Evolutionary conservation across 192 early-diverging fungal species (phyloP).

Genomic region (Entrophospora sp.): DNA sequence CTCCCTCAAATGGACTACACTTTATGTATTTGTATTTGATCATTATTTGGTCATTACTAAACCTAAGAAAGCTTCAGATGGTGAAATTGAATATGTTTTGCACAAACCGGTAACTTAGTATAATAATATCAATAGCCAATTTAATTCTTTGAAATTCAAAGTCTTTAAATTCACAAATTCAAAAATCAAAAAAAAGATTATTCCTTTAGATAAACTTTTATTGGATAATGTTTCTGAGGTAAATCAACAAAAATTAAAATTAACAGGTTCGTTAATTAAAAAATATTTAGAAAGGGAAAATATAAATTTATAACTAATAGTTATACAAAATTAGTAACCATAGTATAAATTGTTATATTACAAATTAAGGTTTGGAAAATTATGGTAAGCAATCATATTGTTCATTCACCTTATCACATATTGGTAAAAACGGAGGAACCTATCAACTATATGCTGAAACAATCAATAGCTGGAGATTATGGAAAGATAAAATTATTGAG

Average conservation of each 20-base stretch:
- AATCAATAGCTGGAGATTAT: slow-evolving; percentile 62
- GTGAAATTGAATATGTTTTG: slow-evolving; percentile 27
- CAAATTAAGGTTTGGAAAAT: slow-evolving; percentile 11
- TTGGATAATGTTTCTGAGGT: slow-evolving; percentile 45
- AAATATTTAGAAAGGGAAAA: slow-evolving; percentile 7
- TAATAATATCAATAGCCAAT: too few relatives aligned
- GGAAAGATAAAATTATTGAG: slow-evolving; percentile 69
- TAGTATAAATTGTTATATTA: too few relatives aligned
- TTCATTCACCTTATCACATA: slow-evolving; percentile 60
- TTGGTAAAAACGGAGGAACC: slow-evolving; percentile 64
- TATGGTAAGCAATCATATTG: not conserved
- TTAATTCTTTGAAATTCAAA: slow-evolving; percentile 21
- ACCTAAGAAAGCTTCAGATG: slow-evolving; percentile 49
- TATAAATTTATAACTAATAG: too few relatives aligned
- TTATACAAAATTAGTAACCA: not conserved
- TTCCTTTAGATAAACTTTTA: slow-evolving; percentile 69
- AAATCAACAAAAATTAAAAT: not conserved
- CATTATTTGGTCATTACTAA: slow-evolving; percentile 73
- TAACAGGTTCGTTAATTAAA: slow-evolving; percentile 19
- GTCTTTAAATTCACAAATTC: slow-evolving; percentile 6
- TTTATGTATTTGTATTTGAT: slow-evolving; percentile 81
- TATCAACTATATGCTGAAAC: slow-evolving; percentile 68
- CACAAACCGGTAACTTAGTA: slow-evolving; percentile 7
- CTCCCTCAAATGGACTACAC: slow-evolving; percentile 25
- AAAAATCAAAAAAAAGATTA: slow-evolving; percentile 41